Conservation (phyloP, 2,329 filamentous ascomycete genomes). For the Diaporthe nobilis region DNA sequence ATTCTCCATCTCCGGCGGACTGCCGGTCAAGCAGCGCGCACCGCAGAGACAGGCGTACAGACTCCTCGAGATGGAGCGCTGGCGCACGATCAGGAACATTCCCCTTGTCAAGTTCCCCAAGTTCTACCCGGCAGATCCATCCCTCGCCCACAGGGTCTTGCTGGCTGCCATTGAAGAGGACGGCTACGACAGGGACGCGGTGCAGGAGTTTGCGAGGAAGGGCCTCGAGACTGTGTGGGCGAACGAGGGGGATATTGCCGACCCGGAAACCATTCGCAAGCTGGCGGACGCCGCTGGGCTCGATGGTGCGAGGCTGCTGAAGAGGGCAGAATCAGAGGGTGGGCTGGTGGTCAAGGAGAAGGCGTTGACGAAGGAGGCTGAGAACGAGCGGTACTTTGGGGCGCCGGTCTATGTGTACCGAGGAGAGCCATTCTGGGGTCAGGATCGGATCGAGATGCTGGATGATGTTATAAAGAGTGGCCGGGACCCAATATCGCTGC, state of each 20-base stretch:
- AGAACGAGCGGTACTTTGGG: background rate
- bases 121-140: slow-evolving; percentile 47
- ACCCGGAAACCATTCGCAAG: background rate
- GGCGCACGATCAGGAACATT: slow-evolving; percentile 47
- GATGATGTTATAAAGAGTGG: slow-evolving; percentile 4
- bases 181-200: background rate
- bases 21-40: slow-evolving; percentile 51
- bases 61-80: slow-evolving; percentile 47
- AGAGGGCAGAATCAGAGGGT: slow-evolving; percentile 8
- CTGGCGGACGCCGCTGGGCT: background rate
- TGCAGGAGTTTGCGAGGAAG: slow-evolving; percentile 13
- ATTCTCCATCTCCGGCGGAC: slow-evolving; percentile 51
- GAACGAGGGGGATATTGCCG: background rate
- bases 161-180: slow-evolving; percentile 24
- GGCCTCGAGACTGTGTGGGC: slow-evolving; percentile 11
- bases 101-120: slow-evolving; percentile 48
- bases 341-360: background rate
- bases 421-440: slow-evolving; percentile 4
- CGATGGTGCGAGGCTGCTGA: background rate
- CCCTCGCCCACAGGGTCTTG: slow-evolving; percentile 46
- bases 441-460: slow-evolving; percentile 13
- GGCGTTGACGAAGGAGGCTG: background rate
- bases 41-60: slow-evolving; percentile 50
- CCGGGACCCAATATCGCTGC: background rate
- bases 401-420: background rate